Conservation (phyloP, 2,329 filamentous ascomycete species). For the Rosellinia necatrix region DNA sequence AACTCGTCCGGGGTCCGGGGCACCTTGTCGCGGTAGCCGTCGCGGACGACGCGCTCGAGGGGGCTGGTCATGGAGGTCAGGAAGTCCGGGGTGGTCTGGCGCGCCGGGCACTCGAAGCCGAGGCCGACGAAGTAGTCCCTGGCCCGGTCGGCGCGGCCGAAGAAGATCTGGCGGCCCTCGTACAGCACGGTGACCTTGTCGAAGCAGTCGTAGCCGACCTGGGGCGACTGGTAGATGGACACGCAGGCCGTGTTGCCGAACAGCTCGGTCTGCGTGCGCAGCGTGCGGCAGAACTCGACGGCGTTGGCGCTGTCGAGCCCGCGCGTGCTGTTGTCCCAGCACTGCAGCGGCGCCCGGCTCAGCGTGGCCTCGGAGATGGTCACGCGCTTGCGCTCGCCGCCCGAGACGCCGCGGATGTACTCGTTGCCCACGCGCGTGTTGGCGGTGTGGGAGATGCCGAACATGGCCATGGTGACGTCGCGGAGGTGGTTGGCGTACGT, state of each 20-base stretch:
- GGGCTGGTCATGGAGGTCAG: conserved; percentile 71
- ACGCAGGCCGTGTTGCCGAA: conserved; percentile 69
- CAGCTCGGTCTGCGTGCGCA: conserved; percentile 67
- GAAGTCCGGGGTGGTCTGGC: conserved; percentile 73
- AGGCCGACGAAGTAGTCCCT: conserved; percentile 69
- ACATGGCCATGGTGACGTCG: conserved; percentile 76
- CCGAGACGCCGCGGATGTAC: conserved; percentile 74
- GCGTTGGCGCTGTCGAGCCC: conserved; percentile 77
- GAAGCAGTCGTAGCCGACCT: conserved; percentile 66
- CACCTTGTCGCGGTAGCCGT: conserved; percentile 59
- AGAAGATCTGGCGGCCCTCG: conserved; percentile 66
- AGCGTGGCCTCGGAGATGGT: conserved; percentile 65
- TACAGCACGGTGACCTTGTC: conserved; percentile 64
- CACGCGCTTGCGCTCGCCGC: conserved; percentile 73
- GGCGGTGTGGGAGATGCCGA: conserved; percentile 73
- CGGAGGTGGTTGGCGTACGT: conserved; percentile 66
- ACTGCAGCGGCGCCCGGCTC: conserved; percentile 64
- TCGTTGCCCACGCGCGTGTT: conserved; percentile 78
- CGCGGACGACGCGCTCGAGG: conserved; percentile 58
- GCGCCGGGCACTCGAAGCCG: conserved; percentile 68
- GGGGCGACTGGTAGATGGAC: conserved; percentile 74
- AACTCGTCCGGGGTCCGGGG: conserved; percentile 67
- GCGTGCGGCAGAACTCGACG: conserved; percentile 73
- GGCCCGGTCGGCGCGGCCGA: conserved; percentile 63
- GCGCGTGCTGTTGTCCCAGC: conserved; percentile 74